A percentile compares a stretch with the other conserved stretches of the same genome.
These are phyloP conservation scores for Aquilaria agallochum DNA, from an alignment of 441 rosid species.

Conservation along the genomic window DNA sequence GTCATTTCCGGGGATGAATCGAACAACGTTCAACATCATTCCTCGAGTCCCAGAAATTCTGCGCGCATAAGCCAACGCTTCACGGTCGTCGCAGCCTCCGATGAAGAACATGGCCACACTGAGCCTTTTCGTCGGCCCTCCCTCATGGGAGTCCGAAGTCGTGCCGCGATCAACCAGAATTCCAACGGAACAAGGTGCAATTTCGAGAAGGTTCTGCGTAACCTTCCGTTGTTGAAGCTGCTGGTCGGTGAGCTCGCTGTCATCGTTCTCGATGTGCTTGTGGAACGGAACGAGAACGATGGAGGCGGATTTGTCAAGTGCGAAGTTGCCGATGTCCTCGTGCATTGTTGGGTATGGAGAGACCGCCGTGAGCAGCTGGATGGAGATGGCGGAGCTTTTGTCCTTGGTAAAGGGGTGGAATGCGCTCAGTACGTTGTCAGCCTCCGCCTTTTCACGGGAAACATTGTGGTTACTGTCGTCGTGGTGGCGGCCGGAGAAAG, in stretches of 20 bases:
- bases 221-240: slow-evolving; percentile 28
- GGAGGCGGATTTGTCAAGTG: slow-evolving; percentile 36
- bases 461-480: background rate
- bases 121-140: background rate
- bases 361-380: slow-evolving; percentile 44
- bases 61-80: slow-evolving; percentile 54
- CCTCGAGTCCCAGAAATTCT: slow-evolving; percentile 37
- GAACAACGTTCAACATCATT: slow-evolving; percentile 28
- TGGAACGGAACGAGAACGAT: slow-evolving; percentile 41
- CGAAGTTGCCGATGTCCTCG: slow-evolving; percentile 40
- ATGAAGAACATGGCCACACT: slow-evolving; percentile 34
- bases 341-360: slow-evolving; percentile 54
- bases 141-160: background rate
- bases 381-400: slow-evolving; percentile 16
- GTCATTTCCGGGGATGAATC: slow-evolving; percentile 29
- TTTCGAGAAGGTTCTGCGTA: slow-evolving; percentile 32
- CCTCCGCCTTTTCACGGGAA: slow-evolving; percentile 24
- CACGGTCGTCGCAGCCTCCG: slow-evolving; percentile 48
- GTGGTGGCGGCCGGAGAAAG: background rate
- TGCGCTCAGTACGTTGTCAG: slow-evolving; percentile 33
- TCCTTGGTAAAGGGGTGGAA: slow-evolving; percentile 25
- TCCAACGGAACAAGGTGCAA: slow-evolving; percentile 44
- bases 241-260: slow-evolving; percentile 25
- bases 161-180: slow-evolving; percentile 55
- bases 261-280: slow-evolving; percentile 22